Conservation (phyloP, 73 alveolate species). For the Paramecium sexaurelia region DNA sequence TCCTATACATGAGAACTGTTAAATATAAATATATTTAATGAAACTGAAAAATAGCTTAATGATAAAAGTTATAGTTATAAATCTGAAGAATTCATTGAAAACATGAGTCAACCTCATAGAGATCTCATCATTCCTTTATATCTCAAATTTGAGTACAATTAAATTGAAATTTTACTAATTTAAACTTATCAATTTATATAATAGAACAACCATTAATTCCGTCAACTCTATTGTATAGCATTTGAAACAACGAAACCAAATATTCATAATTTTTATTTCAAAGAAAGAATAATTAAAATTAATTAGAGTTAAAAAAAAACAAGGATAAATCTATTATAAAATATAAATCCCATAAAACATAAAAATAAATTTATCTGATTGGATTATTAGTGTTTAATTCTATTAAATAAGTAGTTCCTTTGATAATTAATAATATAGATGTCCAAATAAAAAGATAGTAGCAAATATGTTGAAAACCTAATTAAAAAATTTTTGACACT, state of each 20-base stretch:
- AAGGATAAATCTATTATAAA: not conserved
- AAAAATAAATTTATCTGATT: not conserved
- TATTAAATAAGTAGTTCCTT: not conserved
- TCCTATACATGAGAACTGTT: not conserved
- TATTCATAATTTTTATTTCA: not conserved
- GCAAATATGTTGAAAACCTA: not conserved
- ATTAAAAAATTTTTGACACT: not conserved
- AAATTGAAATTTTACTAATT: too few relatives aligned
- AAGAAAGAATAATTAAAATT: not conserved
- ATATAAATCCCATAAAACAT: not conserved
- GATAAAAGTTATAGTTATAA: not conserved
- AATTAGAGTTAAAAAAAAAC: too few relatives aligned
- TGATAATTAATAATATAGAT: not conserved
- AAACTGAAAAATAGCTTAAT: not conserved
- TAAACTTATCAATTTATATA: too few relatives aligned
- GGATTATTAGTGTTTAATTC: not conserved
- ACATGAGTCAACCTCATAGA: not conserved
- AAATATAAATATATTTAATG: not conserved
- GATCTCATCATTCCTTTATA: not conserved
- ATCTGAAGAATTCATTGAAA: not conserved
- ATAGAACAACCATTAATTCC: not conserved
- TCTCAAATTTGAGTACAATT: not conserved
- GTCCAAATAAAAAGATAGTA: not conserved
- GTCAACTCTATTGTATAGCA: not conserved
- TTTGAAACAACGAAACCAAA: constrained; percentile 11